Conservation (phyloP, 1,284 basidiomycete species). For the Austroboletus olivaceoglutinosus region DNA sequence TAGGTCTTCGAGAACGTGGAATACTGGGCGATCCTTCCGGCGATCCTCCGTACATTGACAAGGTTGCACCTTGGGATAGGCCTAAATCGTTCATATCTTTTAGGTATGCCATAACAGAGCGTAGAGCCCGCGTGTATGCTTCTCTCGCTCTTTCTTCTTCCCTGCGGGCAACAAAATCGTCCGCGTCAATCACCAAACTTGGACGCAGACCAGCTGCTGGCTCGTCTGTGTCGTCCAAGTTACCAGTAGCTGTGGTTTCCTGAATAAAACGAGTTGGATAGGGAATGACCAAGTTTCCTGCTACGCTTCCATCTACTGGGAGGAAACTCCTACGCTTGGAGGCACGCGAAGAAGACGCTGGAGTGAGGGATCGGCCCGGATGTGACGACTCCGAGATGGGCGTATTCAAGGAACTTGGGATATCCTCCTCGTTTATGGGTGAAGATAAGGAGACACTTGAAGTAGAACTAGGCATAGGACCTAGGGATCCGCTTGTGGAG, state of each 20-base stretch:
- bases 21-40: slow-evolving; percentile 40
- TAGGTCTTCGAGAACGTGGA: slow-evolving; percentile 60
- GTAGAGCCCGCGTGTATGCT: slow-evolving; percentile 72
- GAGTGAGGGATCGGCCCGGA: slow-evolving; percentile 47
- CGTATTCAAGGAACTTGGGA: neutral
- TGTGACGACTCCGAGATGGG: slow-evolving; percentile 9
- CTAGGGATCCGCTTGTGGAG: slow-evolving; percentile 61
- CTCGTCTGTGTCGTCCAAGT: slow-evolving; percentile 41
- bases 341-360: slow-evolving; percentile 47
- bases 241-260: slow-evolving; percentile 47
- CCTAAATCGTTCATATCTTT: slow-evolving; percentile 92
- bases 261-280: slow-evolving; percentile 62
- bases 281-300: slow-evolving; percentile 55
- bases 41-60: slow-evolving; percentile 53
- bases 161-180: slow-evolving; percentile 41
- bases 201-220: slow-evolving; percentile 35
- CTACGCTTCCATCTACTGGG: slow-evolving; percentile 64
- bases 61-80: slow-evolving; percentile 50
- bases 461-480: slow-evolving; percentile 38
- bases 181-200: slow-evolving; percentile 48
- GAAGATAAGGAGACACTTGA: slow-evolving; percentile 29
- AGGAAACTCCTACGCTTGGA: slow-evolving; percentile 82
- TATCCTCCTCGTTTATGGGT: slow-evolving; percentile 25
- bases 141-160: slow-evolving; percentile 72
- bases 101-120: slow-evolving; percentile 92